These are phyloP conservation scores for Aspergillus heteromorphus DNA, from an alignment of 495 filamentous ascomycete species.

Conservation along the genomic window DNA sequence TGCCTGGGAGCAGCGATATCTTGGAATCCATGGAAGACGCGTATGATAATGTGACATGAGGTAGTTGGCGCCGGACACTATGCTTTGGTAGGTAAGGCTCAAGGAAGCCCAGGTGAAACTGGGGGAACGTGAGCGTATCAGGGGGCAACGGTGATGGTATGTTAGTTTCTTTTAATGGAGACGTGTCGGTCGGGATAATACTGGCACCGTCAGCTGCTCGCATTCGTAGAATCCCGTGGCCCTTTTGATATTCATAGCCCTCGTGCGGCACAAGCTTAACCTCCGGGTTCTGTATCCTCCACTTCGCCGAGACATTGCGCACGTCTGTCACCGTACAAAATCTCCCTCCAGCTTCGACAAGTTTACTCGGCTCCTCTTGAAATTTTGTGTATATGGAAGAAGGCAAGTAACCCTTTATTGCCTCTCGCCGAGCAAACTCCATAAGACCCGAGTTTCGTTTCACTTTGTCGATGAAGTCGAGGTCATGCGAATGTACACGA, in stretches of 20 bases:
- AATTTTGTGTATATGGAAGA: conserved; percentile 50
- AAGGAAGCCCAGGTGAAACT: conserved; percentile 40
- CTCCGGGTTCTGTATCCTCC: conserved; percentile 47
- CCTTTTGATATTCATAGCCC: conserved; percentile 49
- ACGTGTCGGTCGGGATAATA: conserved; percentile 11
- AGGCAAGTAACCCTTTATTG: conserved; percentile 48
- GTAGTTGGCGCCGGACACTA: conserved; percentile 27
- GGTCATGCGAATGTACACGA: conserved; percentile 42
- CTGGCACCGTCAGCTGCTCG: conserved; percentile 13
- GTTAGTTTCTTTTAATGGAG: conserved; percentile 11
- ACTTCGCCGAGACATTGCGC: conserved; percentile 47
- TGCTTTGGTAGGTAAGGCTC: conserved; percentile 42
- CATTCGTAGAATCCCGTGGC: conserved; percentile 43
- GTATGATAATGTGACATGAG: conserved; percentile 73
- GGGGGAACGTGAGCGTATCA: conserved; percentile 43
- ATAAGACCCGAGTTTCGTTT: conserved; percentile 50
- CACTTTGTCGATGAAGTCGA: conserved; percentile 47
- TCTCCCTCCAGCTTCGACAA: conserved; percentile 44
- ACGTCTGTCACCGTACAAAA: conserved; percentile 48
- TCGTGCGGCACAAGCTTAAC: conserved; percentile 43
- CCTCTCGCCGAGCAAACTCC: conserved; percentile 45
- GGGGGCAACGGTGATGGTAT: conserved; percentile 30
- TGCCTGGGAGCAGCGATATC: conserved; percentile 67
- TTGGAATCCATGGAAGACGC: conserved; percentile 83
- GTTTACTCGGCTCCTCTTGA: conserved; percentile 41